Conservation (phyloP, 2,329 filamentous ascomycete genomes). For the Botrytis medusae region DNA sequence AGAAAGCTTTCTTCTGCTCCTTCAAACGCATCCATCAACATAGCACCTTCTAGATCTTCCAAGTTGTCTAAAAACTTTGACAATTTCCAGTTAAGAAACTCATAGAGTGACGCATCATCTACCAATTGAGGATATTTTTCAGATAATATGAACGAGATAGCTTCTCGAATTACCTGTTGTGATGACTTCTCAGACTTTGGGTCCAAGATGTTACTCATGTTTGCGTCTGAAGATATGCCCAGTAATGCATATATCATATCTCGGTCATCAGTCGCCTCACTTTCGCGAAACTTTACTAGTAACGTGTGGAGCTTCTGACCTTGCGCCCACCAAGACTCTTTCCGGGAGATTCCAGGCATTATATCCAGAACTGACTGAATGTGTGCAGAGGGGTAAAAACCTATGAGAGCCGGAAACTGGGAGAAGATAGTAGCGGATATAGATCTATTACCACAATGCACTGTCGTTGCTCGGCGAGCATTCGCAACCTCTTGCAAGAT, state of each 20-base stretch:
- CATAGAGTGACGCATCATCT: not conserved
- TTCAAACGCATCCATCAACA: not conserved
- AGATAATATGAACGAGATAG: not conserved
- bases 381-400: not conserved
- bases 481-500: conserved; percentile 12
- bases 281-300: conserved; percentile 23
- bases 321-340: conserved; percentile 19
- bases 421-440: conserved; percentile 20
- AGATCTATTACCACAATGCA: conserved; percentile 21
- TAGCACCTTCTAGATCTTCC: not conserved
- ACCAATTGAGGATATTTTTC: not conserved
- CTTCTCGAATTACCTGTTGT: not conserved
- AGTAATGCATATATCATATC: conserved; percentile 25
- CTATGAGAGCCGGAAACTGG: conserved; percentile 1
- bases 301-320: conserved; percentile 20
- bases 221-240: not conserved
- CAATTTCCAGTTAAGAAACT: conserved; percentile 5
- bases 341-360: conserved; percentile 21
- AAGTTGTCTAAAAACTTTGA: conserved; percentile 3
- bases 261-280: conserved; percentile 23
- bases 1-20: not conserved
- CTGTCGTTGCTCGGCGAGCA: not conserved
- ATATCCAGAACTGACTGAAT: conserved; percentile 26
- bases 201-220: not conserved
- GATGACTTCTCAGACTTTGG: not conserved